Conservation (phyloP, 805 yeast genomes). For the Ogataea saltuana region DNA sequence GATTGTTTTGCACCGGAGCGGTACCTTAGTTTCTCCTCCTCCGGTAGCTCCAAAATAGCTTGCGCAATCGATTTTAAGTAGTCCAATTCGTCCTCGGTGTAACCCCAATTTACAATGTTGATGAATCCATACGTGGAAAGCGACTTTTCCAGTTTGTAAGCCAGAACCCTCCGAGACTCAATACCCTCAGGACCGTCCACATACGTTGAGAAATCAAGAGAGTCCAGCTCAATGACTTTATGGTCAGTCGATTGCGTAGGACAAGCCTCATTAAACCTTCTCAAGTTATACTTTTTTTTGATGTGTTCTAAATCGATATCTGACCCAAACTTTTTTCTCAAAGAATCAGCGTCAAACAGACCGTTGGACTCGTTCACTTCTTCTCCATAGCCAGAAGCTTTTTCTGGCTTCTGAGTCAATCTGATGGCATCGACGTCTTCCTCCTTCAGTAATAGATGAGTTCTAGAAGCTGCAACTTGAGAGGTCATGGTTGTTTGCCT, state of each 20-base stretch:
- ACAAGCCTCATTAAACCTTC: constrained; percentile 32
- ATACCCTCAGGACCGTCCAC: constrained; percentile 40
- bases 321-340: constrained; percentile 4
- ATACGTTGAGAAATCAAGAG: constrained; percentile 40
- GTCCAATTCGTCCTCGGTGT: constrained; percentile 34
- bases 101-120: constrained; percentile 43
- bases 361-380: constrained; percentile 4
- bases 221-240: constrained; percentile 34
- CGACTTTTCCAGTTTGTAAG: constrained; percentile 40
- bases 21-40: constrained; percentile 38
- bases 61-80: constrained; percentile 43
- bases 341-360: constrained; percentile 5
- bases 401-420: constrained; percentile 5
- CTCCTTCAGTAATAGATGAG: background rate
- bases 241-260: constrained; percentile 10
- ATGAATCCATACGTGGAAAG: constrained; percentile 46
- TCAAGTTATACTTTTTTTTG: constrained; percentile 31
- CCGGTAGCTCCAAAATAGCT: constrained; percentile 41
- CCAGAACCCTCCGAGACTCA: constrained; percentile 35
- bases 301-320: constrained; percentile 9
- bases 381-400: constrained; percentile 1
- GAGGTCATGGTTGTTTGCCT: constrained; percentile 1
- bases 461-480: background rate
- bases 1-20: constrained; percentile 38
- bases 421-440: constrained; percentile 6